Conservation (phyloP, 2,329 filamentous ascomycete species). For the Didymella glomerata region DNA sequence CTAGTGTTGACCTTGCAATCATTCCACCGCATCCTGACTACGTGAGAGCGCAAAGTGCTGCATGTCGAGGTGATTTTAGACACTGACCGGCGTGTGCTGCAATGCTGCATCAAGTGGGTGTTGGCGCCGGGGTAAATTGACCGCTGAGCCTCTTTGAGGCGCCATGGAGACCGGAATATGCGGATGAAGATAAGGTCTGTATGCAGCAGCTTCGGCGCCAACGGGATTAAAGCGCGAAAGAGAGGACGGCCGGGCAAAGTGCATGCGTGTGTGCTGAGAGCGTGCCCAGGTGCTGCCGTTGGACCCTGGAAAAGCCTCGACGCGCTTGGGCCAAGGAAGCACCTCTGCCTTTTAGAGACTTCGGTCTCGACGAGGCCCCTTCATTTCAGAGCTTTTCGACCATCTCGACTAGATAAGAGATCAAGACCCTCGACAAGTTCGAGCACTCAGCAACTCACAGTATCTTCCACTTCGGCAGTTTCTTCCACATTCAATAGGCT, state of each 20-base stretch:
- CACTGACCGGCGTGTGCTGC: neutral
- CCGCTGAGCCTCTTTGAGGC: slow-evolving; percentile 10
- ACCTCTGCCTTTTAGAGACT: neutral
- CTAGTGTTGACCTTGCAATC: slow-evolving; percentile 18
- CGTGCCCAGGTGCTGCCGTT: slow-evolving; percentile 7
- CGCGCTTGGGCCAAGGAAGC: slow-evolving; percentile 5
- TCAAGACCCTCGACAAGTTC: slow-evolving; percentile 4
- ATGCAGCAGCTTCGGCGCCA: slow-evolving; percentile 7
- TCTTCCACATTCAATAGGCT: neutral
- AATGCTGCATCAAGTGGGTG: neutral
- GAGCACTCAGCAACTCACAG: neutral
- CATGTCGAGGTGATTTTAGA: neutral
- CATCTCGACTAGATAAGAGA: slow-evolving; percentile 15
- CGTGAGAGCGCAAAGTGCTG: slow-evolving; percentile 4
- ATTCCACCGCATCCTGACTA: slow-evolving; percentile 3
- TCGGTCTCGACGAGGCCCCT: slow-evolving; percentile 15
- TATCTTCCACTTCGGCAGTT: neutral
- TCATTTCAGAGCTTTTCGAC: slow-evolving; percentile 18
- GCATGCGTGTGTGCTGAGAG: slow-evolving; percentile 21
- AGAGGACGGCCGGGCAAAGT: slow-evolving; percentile 12
- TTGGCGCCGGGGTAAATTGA: slow-evolving; percentile 4
- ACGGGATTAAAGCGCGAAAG: slow-evolving; percentile 5
- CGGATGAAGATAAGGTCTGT: slow-evolving; percentile 6
- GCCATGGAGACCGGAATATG: slow-evolving; percentile 8
- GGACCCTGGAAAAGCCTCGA: slow-evolving; percentile 14